Percentiles rank a stretch among this genome's conserved stretches.
phyloP scores from a whole-genome alignment of 1,284 basidiomycete species.

The Cryptococcus sp. region DNA sequence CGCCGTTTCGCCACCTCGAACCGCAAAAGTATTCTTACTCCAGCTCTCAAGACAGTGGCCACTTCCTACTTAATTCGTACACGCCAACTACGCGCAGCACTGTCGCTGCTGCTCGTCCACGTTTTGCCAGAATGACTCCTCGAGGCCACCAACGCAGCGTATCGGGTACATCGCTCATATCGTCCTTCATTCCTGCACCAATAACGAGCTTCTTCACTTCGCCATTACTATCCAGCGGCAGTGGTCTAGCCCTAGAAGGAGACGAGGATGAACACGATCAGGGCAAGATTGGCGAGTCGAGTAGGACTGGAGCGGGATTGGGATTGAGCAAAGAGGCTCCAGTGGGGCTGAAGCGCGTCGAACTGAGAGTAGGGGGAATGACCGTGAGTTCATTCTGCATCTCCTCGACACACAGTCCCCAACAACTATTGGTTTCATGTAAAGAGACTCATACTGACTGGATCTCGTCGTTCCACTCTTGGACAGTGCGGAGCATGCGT shows the following conservation, averaged over 20 bases:
- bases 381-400: conserved; percentile 38
- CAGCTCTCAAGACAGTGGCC: too few species aligned
- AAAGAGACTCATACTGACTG: conserved; percentile 8
- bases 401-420: background rate
- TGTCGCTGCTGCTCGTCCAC: too few species aligned
- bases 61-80: too few species aligned
- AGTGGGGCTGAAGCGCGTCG: conserved; percentile 36
- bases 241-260: background rate
- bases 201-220: conserved; percentile 25
- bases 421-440: background rate
- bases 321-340: conserved; percentile 16
- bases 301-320: conserved; percentile 6
- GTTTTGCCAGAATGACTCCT: too few species aligned
- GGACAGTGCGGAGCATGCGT: conserved; percentile 56
- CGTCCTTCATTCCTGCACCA: conserved; percentile 13
- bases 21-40: too few species aligned
- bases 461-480: background rate
- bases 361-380: conserved; percentile 52
- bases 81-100: too few species aligned
- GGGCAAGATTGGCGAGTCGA: conserved; percentile 17
- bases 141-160: too few species aligned
- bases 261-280: conserved; percentile 18
- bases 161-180: too few species aligned
- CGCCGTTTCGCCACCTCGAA: too few species aligned
- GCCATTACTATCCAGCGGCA: conserved; percentile 7